Base-by-base conservation (phyloP, 129 eudicot genomes). In the Tanacetum coccineum region DNA sequence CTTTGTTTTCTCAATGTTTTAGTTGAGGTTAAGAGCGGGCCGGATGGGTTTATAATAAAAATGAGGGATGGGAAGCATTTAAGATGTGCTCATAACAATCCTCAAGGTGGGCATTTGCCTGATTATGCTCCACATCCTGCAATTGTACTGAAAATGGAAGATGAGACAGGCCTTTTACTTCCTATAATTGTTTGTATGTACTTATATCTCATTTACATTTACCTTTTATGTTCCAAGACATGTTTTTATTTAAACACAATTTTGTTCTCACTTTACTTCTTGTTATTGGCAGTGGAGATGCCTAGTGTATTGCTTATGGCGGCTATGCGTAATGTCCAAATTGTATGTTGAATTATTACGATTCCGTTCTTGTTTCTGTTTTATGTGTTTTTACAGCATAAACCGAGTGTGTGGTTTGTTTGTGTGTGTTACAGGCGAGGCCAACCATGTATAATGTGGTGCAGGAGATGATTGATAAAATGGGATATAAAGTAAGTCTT, bases 51-150 rank as follows among this genome's bases (percentile, higher is more conserved):
- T 82, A 75, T 87, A 82, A 79, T 93, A 58, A 88, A 86, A 72
- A 86, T 93, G 98, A 86, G 89, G 66, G 96, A 93, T 70, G 98
- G 98, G 3, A 79, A 73, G 75, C 78, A 78, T 66, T 62, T 90
- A 77, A 88, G 74, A 71, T 93, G 98, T 67, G 87, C 81, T 66
- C 96, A 82, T 64, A 93, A 88, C 79, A 88, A 76, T 61, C 96
- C 89, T 72, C 96, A 81, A 64, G 82, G 91, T 45, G 91, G 83
- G 22, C 86, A 88, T 74, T 74, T 86, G 28, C 86, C 89, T 32
- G 89, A 86, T 75, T 79, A 81, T 75, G 87, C 92, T 48, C 96
- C 96, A 18, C 95, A 93, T 76, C 98, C 96, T 12, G 98, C 98
- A 47, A 84, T 88, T 58, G 96, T 93, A 18, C 79, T 88, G 40